Evolutionary conservation across 2,329 filamentous ascomycete species (phyloP), one percentile per base, ranked within the genome.

Genomic region (Endoconidiophora polonica): DNA sequence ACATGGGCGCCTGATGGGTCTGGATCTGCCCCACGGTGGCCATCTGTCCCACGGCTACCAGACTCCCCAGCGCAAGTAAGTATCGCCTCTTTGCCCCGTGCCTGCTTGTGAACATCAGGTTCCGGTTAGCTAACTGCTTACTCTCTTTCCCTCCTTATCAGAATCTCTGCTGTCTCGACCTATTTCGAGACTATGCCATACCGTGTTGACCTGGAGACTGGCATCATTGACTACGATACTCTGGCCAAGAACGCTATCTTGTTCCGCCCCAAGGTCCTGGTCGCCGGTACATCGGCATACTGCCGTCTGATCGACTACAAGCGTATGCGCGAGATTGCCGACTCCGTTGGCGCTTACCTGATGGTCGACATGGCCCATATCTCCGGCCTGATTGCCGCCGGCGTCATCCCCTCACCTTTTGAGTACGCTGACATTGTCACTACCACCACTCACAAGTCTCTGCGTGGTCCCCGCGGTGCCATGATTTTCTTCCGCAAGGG

Each of bases 401-500:
- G 81, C 59, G 91, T 95, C 58, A 91, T 96, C 63, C 86, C 88
- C 55, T 88, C 86, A 45, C 91, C 91, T 42, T 98, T 98, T 72
- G 73, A 79, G 56, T 73, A 94, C 66, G 90, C 91, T 57, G 91
- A 98, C 64, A 83, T 98, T 52, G 91, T 98, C 59, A 98, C 91
- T 56, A 98, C 91, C 56, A 98, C 91, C 55, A 98, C 91, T 44
- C 91, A 98, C 80, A 98, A 98, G 77, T 95, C 88, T 50, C 83
- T 98, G 59, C 87, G 91, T 68, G 91, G 91, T 54, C 91, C 91
- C 54, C 86, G 91, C 65, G 91, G 91, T 62, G 91, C 91, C 64
- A 98, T 98, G 91, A 98, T 98, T 71, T 98, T 98, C 79, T 98
- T 88, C 81, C 86, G 91, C 68, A 95, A 94, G 74, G 91, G 91